phyloP scores from a whole-genome alignment of 495 filamentous ascomycete species.

The Tuber umbilicatum region DNA sequence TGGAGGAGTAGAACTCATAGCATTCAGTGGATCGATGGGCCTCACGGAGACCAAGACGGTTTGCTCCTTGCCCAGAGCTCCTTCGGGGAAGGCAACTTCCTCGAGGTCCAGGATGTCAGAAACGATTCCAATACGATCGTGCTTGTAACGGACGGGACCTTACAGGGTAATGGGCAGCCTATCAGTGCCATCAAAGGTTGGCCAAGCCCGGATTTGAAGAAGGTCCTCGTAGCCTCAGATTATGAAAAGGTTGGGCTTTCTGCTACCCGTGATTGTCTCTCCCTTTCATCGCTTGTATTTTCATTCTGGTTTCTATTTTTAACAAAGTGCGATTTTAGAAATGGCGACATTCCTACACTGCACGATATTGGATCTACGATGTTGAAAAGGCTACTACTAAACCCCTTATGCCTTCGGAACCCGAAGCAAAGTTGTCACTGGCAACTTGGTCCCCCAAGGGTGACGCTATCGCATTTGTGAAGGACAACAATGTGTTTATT shows the following conservation, averaged over 20 bases:
- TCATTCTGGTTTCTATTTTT: background rate
- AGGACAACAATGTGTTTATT: constrained; percentile 80
- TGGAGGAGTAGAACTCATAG: constrained; percentile 64
- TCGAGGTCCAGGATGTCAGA: constrained; percentile 43
- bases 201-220: constrained; percentile 77
- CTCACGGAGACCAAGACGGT: constrained; percentile 86
- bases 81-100: constrained; percentile 35
- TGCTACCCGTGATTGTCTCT: background rate
- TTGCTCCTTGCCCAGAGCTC: constrained; percentile 54
- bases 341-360: constrained; percentile 84
- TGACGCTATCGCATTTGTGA: constrained; percentile 75
- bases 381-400: constrained; percentile 72
- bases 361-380: constrained; percentile 87
- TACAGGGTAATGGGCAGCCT: constrained; percentile 52
- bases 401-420: constrained; percentile 65
- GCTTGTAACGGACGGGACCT: constrained; percentile 63
- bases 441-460: constrained; percentile 85
- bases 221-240: constrained; percentile 71
- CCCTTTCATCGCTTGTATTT: background rate
- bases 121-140: constrained; percentile 49
- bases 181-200: constrained; percentile 55
- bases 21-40: constrained; percentile 81
- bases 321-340: constrained; percentile 48
- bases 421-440: constrained; percentile 66
- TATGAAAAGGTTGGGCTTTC: constrained; percentile 40